Evolutionary conservation across 2,329 filamentous ascomycete genomes (phyloP).

Genomic region (Madurella fahalii): DNA sequence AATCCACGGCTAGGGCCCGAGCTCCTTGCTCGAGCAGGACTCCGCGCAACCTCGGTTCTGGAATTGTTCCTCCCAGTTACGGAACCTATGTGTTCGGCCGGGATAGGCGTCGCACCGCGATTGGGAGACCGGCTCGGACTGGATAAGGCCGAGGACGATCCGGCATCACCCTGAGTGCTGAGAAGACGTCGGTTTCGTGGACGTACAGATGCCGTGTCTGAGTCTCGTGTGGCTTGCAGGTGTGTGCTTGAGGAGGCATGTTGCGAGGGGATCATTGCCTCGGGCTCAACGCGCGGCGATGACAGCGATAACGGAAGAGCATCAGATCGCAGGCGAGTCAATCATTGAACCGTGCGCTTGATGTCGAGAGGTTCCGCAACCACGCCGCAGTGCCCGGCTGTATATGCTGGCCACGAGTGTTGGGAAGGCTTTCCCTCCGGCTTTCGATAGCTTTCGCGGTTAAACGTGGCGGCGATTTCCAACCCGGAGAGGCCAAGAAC

Average conservation of each 20-base stretch:
- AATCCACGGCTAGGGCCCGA: conserved; percentile 38
- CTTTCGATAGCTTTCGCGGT: not conserved
- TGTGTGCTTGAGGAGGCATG: conserved; percentile 42
- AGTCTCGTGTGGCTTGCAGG: conserved; percentile 39
- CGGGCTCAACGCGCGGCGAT: conserved; percentile 28
- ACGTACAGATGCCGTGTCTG: conserved; percentile 40
- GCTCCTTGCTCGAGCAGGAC: conserved; percentile 13
- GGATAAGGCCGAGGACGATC: conserved; percentile 27
- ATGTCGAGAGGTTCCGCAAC: not conserved
- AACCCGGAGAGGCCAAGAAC: not conserved
- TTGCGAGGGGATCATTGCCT: conserved; percentile 28
- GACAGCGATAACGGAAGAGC: conserved; percentile 16
- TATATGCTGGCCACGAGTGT: not conserved
- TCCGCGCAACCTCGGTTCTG: conserved; percentile 13
- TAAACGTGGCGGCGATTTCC: not conserved
- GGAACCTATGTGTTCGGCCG: conserved; percentile 37
- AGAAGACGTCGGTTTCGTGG: conserved; percentile 49
- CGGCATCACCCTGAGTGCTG: conserved; percentile 30
- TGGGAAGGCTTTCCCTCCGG: not conserved
- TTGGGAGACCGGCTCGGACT: conserved; percentile 32
- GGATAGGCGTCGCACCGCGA: conserved; percentile 46
- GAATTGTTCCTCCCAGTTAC: conserved; percentile 29
- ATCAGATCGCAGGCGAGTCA: conserved; percentile 11
- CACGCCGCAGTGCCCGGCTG: not conserved
- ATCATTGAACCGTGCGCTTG: not conserved